Conservation (phyloP, 345 rosid genomes). For the Gossypium stocksii region DNA sequence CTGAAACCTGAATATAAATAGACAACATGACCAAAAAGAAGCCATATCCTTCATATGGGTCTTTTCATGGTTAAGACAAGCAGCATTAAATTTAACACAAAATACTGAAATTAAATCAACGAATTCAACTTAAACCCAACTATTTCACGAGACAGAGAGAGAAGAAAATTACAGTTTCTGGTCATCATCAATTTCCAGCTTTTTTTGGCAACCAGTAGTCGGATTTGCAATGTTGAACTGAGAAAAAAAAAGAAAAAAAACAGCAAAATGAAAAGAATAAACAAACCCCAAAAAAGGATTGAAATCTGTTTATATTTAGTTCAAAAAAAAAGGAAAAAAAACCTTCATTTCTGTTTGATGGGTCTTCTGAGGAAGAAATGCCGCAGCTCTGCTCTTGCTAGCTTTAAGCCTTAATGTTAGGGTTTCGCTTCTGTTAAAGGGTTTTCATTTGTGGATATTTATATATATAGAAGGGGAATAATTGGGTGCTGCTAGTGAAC, state of each 20-base stretch:
- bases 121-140: neutral
- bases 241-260: neutral
- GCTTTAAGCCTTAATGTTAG: neutral
- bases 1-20: neutral
- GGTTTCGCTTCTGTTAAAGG: neutral
- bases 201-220: constrained; percentile 52
- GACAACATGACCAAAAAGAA: neutral
- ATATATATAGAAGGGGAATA: neutral
- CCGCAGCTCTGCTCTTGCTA: neutral
- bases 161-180: constrained; percentile 33
- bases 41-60: neutral
- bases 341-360: constrained; percentile 27
- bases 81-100: neutral
- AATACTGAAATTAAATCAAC: neutral
- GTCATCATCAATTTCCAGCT: constrained; percentile 52
- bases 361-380: constrained; percentile 9
- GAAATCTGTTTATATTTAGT: neutral
- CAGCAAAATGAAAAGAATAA: neutral
- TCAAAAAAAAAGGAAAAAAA: too few relatives aligned
- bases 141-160: neutral
- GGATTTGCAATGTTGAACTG: constrained; percentile 49
- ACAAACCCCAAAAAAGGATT: neutral
- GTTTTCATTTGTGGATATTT: too few relatives aligned
- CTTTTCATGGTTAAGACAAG: neutral
- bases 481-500: neutral